Evolutionary conservation across 345 rosid genomes (phyloP).

Genomic region (Abelmoschus esculentus): DNA sequence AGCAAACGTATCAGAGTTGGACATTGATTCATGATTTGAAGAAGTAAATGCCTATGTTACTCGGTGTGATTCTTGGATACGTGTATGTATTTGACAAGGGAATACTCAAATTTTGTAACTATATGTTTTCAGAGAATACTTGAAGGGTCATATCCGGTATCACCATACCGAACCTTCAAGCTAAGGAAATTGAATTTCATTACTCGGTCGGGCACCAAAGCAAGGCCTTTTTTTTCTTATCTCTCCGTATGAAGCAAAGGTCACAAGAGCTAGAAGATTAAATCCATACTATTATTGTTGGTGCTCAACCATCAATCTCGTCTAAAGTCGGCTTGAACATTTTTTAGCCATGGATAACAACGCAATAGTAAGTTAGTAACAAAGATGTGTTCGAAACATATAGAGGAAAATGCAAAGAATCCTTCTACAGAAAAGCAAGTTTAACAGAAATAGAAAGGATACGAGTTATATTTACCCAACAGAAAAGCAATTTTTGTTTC

Average conservation of each 20-base stretch:
- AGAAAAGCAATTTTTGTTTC: constrained; percentile 65
- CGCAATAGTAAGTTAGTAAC: neutral
- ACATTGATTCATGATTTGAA: neutral
- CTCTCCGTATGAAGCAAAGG: neutral
- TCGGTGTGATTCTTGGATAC: neutral
- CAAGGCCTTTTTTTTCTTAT: neutral
- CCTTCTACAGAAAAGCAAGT: neutral
- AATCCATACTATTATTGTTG: neutral
- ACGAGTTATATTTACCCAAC: constrained; percentile 53
- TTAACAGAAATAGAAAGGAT: constrained; percentile 1
- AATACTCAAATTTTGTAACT: no score
- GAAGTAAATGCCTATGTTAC: neutral
- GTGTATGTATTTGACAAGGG: no score
- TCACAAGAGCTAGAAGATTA: neutral
- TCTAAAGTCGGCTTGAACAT: neutral
- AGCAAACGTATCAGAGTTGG: neutral
- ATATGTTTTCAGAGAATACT: no score
- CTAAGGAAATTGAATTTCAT: neutral
- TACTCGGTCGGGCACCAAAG: neutral
- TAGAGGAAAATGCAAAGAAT: no score
- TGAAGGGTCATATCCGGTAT: no score
- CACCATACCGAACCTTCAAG: neutral
- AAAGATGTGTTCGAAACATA: neutral
- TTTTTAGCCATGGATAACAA: neutral
- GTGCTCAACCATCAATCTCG: neutral